These are phyloP conservation scores for Melanogaster broomeanus DNA, from an alignment of 768 basidiomycete species.

Conservation along the genomic window DNA sequence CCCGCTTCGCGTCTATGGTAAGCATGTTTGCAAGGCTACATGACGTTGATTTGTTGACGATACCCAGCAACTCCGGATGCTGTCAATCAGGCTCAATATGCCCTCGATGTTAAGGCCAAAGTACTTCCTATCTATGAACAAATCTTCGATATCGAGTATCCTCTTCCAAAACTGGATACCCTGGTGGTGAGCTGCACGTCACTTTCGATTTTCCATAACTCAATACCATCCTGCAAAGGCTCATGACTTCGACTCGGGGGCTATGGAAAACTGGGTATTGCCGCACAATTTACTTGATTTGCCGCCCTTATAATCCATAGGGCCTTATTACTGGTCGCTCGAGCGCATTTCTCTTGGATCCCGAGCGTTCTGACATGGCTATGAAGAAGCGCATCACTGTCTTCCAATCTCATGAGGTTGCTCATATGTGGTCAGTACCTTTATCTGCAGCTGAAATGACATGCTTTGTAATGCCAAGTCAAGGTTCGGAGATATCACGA, in stretches of 20 bases:
- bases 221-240: conserved; percentile 41
- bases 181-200: conserved; percentile 58
- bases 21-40: conserved; percentile 13
- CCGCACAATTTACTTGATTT: background rate
- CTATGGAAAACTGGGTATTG: conserved; percentile 88
- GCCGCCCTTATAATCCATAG: conserved; percentile 27
- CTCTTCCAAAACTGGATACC: conserved; percentile 93
- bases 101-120: conserved; percentile 80
- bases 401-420: conserved; percentile 84
- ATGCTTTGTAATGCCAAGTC: background rate
- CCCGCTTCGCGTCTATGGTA: conserved; percentile 84
- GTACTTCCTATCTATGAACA: conserved; percentile 91
- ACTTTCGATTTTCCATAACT: background rate
- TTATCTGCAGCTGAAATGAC: background rate
- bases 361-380: conserved; percentile 66
- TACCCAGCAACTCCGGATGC: conserved; percentile 72
- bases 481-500: conserved; percentile 91
- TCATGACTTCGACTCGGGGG: conserved; percentile 86
- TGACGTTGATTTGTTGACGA: conserved; percentile 1
- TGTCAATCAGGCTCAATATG: conserved; percentile 83
- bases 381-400: conserved; percentile 80
- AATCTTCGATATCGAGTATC: conserved; percentile 90
- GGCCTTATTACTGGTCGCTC: conserved; percentile 91
- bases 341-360: conserved; percentile 76
- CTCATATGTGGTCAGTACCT: conserved; percentile 69